These are phyloP conservation scores for Raffaelea arxii DNA, from an alignment of 2,329 filamentous ascomycete species.

Conservation along the genomic window DNA sequence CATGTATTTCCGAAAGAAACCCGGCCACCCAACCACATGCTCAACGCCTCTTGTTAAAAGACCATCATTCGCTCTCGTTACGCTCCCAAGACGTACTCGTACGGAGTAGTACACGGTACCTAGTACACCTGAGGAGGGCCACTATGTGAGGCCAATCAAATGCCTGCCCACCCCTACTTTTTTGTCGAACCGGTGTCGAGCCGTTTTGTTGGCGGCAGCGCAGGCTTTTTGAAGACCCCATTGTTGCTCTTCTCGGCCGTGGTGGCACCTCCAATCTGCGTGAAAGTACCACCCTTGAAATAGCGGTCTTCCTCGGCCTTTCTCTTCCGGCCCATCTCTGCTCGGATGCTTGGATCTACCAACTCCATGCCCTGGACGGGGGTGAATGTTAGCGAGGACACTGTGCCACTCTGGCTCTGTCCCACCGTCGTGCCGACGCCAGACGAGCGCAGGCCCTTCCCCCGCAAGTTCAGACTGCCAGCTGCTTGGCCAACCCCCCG, in stretches of 20 bases:
- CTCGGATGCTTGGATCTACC: conserved; percentile 84
- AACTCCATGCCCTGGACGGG: conserved; percentile 91
- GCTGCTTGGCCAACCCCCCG: conserved; percentile 63
- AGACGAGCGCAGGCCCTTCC: conserved; percentile 68
- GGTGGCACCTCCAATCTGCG: conserved; percentile 56
- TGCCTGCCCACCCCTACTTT: conserved; percentile 8
- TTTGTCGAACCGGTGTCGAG: conserved; percentile 54
- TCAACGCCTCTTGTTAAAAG: too few relatives aligned
- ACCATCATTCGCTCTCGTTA: too few relatives aligned
- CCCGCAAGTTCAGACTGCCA: conserved; percentile 58
- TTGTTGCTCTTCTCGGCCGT: conserved; percentile 27
- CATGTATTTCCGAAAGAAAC: too few relatives aligned
- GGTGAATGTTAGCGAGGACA: conserved; percentile 84
- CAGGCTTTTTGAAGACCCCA: conserved; percentile 71
- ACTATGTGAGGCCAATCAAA: too few relatives aligned
- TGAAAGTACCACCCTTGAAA: conserved; percentile 97
- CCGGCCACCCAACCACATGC: too few relatives aligned
- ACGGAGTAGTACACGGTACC: too few relatives aligned
- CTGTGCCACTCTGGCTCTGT: conserved; percentile 53
- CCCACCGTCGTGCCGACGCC: conserved; percentile 68
- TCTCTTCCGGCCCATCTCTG: conserved; percentile 79
- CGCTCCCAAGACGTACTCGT: too few relatives aligned
- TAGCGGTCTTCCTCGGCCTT: conserved; percentile 92
- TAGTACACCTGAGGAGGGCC: too few relatives aligned
- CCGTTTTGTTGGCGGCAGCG: conserved; percentile 64